Conservation (phyloP, 306 rosid species). For the Citrullus amarus region DNA sequence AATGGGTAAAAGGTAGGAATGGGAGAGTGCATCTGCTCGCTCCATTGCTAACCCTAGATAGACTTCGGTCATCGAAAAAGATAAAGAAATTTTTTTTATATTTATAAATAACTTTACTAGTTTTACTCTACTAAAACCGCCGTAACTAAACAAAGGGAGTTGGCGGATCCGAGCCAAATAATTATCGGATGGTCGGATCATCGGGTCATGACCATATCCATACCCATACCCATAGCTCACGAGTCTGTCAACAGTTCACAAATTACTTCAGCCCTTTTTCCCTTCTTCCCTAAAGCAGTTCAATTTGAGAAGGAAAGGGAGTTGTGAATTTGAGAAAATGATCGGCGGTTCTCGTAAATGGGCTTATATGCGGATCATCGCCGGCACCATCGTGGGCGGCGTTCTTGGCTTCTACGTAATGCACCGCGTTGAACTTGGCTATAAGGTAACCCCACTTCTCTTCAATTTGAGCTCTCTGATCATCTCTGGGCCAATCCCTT, state of each 20-base stretch:
- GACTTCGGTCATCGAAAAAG: too few species aligned
- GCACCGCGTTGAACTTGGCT: slow-evolving; percentile 56
- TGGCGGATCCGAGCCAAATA: too few species aligned
- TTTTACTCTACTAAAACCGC: too few species aligned
- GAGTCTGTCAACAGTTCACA: background rate
- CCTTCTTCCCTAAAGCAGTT: background rate
- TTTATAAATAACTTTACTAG: too few species aligned
- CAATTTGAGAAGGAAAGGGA: background rate
- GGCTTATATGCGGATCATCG: slow-evolving; percentile 64
- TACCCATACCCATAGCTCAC: background rate
- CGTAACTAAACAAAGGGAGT: too few species aligned
- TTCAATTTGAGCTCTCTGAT: too few species aligned
- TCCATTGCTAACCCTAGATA: too few species aligned
- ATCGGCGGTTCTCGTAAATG: slow-evolving; percentile 36
- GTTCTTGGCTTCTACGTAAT: slow-evolving; percentile 79
- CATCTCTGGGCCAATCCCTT: background rate
- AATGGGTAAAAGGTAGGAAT: too few species aligned
- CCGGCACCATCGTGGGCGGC: slow-evolving; percentile 63
- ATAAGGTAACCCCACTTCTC: slow-evolving; percentile 38
- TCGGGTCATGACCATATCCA: background rate
- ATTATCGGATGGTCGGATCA: background rate
- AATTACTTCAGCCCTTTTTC: background rate
- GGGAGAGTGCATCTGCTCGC: too few species aligned
- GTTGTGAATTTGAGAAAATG: slow-evolving; percentile 14
- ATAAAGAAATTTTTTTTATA: too few species aligned